Conservation (phyloP, 805 yeast genomes). For the Wickerhamiella sorbophila region DNA sequence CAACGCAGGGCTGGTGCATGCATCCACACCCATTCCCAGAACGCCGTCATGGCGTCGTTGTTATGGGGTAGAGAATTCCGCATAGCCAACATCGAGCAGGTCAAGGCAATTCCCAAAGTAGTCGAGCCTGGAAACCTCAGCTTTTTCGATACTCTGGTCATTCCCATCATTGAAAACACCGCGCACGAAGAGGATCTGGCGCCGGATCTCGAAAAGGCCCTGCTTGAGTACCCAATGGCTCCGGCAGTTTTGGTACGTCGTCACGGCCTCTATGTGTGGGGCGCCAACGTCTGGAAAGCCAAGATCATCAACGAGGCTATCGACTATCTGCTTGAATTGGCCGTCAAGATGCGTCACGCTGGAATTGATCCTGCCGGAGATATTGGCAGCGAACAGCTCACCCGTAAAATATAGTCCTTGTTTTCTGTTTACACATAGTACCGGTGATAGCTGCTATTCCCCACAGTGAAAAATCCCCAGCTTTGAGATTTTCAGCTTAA, state of each 20-base stretch:
- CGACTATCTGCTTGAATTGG: slow-evolving; percentile 75
- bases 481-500: background rate
- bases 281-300: slow-evolving; percentile 81
- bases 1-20: slow-evolving; percentile 75
- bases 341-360: slow-evolving; percentile 20
- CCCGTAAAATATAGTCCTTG: background rate
- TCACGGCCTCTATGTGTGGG: slow-evolving; percentile 97
- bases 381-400: background rate
- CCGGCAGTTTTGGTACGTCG: slow-evolving; percentile 82
- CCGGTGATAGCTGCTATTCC: no score
- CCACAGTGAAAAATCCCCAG: no score
- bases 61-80: slow-evolving; percentile 56
- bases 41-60: slow-evolving; percentile 69
- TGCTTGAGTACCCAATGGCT: slow-evolving; percentile 56
- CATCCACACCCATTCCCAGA: slow-evolving; percentile 86
- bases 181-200: slow-evolving; percentile 78
- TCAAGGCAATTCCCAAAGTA: slow-evolving; percentile 73
- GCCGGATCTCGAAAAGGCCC: slow-evolving; percentile 43
- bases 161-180: slow-evolving; percentile 85
- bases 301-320: slow-evolving; percentile 86
- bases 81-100: slow-evolving; percentile 75
- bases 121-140: slow-evolving; percentile 54
- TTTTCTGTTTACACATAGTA: background rate
- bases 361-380: slow-evolving; percentile 2
- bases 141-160: slow-evolving; percentile 57